These are phyloP conservation scores for Chalciporus sphaerocephalus DNA, from an alignment of 768 basidiomycete species.

Conservation along the genomic window DNA sequence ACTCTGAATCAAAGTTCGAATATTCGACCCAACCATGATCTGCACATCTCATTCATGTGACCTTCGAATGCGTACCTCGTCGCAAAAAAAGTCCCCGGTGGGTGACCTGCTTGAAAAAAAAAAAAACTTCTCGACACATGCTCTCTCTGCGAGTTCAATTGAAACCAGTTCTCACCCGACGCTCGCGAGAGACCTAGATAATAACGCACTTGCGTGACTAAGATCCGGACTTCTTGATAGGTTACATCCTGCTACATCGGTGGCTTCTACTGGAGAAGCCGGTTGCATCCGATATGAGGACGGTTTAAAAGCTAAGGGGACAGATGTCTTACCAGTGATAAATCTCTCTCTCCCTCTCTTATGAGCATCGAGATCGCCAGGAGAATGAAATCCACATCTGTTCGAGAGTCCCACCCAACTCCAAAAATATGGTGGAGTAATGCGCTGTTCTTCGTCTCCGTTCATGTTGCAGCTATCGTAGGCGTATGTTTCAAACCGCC, in stretches of 20 bases:
- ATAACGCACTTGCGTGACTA: background rate
- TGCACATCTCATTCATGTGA: background rate
- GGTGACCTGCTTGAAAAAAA: background rate
- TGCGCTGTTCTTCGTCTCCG: constrained; percentile 48
- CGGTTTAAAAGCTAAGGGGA: background rate
- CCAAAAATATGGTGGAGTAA: constrained; percentile 62
- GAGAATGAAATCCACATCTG: background rate
- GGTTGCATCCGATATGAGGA: background rate
- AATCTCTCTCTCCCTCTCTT: background rate
- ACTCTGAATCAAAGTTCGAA: background rate
- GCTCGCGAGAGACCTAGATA: background rate
- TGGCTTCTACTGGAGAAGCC: background rate
- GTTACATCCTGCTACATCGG: background rate
- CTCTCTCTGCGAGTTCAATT: background rate
- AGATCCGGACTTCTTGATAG: background rate
- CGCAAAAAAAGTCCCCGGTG: too few relatives aligned
- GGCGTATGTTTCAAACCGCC: constrained; percentile 52
- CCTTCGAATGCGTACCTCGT: background rate
- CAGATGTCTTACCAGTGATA: background rate
- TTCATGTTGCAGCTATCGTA: constrained; percentile 53
- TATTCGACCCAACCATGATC: background rate
- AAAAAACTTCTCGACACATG: background rate
- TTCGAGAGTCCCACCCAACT: background rate
- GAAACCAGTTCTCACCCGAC: background rate
- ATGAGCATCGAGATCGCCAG: background rate